These are phyloP conservation scores for Picochlorum sp. DNA, from an alignment of 139 green algal species.

Conservation along the genomic window DNA sequence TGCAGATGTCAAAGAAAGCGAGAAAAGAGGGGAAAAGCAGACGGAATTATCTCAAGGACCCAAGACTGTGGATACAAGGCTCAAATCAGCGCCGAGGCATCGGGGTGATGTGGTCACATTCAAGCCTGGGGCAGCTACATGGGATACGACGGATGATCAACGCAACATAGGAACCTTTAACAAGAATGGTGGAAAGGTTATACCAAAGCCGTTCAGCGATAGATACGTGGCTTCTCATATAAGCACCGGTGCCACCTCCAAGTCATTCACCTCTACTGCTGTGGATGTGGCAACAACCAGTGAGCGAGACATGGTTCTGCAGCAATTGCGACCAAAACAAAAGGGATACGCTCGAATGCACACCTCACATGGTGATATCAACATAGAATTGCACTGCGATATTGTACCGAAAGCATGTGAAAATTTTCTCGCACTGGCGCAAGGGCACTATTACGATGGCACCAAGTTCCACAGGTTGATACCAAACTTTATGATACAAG, in stretches of 20 bases:
- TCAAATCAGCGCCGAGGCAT: not conserved
- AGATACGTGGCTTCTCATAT: constrained; percentile 22
- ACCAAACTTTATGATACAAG: constrained; percentile 95
- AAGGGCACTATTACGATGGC: constrained; percentile 83
- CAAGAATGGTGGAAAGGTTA: constrained; percentile 10
- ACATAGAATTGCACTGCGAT: constrained; percentile 89
- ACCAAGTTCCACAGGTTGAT: constrained; percentile 88
- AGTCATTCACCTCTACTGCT: constrained; percentile 79
- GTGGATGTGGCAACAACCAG: constrained; percentile 48
- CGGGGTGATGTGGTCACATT: constrained; percentile 33
- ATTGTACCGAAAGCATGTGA: constrained; percentile 80
- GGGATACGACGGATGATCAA: constrained; percentile 61
- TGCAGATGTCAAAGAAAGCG: constrained; percentile 36
- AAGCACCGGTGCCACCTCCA: constrained; percentile 49
- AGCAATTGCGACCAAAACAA: constrained; percentile 68
- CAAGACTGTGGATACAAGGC: constrained; percentile 2
- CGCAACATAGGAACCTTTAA: constrained; percentile 4
- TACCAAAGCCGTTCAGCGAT: constrained; percentile 32
- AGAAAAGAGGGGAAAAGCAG: too few relatives aligned
- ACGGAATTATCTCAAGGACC: constrained; percentile 33
- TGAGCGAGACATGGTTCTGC: constrained; percentile 36
- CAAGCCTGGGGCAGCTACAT: constrained; percentile 76
- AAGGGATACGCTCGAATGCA: constrained; percentile 81
- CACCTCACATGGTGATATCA: constrained; percentile 78
- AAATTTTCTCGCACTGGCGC: constrained; percentile 89